Percentiles rank a stretch among this genome's conserved stretches.
Evolutionary conservation across 1,284 basidiomycete genomes (phyloP).

Genomic region (Phlebopus sp.): DNA sequence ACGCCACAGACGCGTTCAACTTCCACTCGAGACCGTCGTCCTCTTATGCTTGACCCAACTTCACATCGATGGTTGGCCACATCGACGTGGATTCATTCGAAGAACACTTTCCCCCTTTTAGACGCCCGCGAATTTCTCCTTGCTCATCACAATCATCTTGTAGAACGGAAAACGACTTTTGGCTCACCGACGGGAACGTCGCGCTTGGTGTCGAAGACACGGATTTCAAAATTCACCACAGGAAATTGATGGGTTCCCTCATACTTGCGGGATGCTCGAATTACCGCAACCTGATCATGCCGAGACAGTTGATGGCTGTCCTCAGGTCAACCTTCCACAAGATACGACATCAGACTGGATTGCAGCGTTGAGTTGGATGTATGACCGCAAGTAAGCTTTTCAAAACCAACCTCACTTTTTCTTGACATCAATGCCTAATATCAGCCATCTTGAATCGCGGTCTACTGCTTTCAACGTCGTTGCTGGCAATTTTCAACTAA

Average conservation of each 20-base stretch:
- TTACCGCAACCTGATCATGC: slow-evolving; percentile 29
- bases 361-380: slow-evolving; percentile 32
- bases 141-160: background rate
- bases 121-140: background rate
- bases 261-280: slow-evolving; percentile 31
- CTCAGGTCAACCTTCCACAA: slow-evolving; percentile 20
- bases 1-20: slow-evolving; percentile 9
- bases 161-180: slow-evolving; percentile 11
- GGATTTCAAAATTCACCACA: slow-evolving; percentile 23
- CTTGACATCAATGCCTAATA: background rate
- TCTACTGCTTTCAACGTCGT: slow-evolving; percentile 26
- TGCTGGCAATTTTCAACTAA: slow-evolving; percentile 33
- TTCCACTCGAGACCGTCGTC: background rate
- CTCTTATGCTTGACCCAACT: background rate
- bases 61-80: background rate
- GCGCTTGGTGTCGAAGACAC: slow-evolving; percentile 21
- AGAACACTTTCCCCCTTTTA: slow-evolving; percentile 3
- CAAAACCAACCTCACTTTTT: background rate
- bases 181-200: slow-evolving; percentile 33
- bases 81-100: background rate
- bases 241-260: slow-evolving; percentile 13
- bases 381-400: slow-evolving; percentile 31
- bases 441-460: slow-evolving; percentile 24
- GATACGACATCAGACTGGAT: slow-evolving; percentile 27
- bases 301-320: slow-evolving; percentile 32